Base-by-base conservation (phyloP, 2,329 filamentous ascomycete species). In the Davidsoniella australis region DNA sequence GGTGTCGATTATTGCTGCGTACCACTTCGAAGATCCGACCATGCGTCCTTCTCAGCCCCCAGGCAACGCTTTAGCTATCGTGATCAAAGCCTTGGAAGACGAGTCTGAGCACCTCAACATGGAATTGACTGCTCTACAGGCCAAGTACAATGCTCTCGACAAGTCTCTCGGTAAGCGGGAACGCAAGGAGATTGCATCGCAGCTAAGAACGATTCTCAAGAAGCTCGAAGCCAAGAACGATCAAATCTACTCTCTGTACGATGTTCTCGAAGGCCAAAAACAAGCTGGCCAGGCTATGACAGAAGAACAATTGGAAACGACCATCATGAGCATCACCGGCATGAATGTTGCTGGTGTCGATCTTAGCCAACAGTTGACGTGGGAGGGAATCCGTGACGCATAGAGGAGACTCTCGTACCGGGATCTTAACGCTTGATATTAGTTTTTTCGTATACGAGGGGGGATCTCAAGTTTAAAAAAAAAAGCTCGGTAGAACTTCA, bases 231-330 rank as follows among this genome's bases (percentile, higher is more conserved):
- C 73, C 58, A 86, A 88, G 63, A 77, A 78, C 23, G 80, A 84
- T 54, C 82, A 88, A 62, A 79, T 94, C 40, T 93, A 94, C 64
- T 74, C 76, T 40, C 68, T 94, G 12, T 85, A 88, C 57, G 86
- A 94, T 61, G 85, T 91, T 1, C 69, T 91, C 0, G 85, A 89
- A 62, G 84, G 81, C 5, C 83, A 88, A 61, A 85, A 82, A 65
- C 69, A 69, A 33, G 70, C 71, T 2, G 77, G 77, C 0, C 73
- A 76, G 58, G 69, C 72, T 55, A 79, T 82, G 71, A 73, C 68
- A 1, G 71, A 75, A 55, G 72, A 76, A 17, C 72, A 78, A 57
- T 67, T 80, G 41, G 78, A 82, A 57, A 68, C 78, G 57, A 84
- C 80, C 0, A 68, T 84, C 10, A 62, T 70, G 47, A 75, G 69